These are phyloP conservation scores for Hypoxylon sp. DNA, from an alignment of 2,329 filamentous ascomycete genomes.

Conservation along the genomic window DNA sequence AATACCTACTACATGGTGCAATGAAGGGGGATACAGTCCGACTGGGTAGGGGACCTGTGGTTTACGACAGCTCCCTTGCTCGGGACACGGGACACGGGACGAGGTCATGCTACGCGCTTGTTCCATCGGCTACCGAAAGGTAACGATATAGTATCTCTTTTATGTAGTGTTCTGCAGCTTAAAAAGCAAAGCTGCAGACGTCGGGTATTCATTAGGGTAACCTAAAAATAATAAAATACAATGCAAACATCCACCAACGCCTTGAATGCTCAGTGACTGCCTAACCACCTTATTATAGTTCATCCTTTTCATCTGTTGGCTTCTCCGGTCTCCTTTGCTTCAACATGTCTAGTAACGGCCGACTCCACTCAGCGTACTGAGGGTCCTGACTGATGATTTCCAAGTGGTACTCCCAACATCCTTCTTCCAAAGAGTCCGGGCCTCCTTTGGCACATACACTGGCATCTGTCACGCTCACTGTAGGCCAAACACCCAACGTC, in stretches of 20 bases:
- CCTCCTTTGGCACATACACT: slow-evolving; percentile 56
- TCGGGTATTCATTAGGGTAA: slow-evolving; percentile 40
- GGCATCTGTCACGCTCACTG: slow-evolving; percentile 54
- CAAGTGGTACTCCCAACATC: slow-evolving; percentile 73
- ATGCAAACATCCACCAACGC: slow-evolving; percentile 24
- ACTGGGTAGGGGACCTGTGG: not conserved
- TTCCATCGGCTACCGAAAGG: not conserved
- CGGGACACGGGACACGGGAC: not conserved
- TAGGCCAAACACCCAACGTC: slow-evolving; percentile 70
- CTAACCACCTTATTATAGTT: slow-evolving; percentile 26
- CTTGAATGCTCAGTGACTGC: slow-evolving; percentile 14
- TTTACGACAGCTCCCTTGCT: not conserved
- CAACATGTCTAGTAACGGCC: slow-evolving; percentile 49
- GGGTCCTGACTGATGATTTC: slow-evolving; percentile 36
- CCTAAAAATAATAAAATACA: slow-evolving; percentile 22
- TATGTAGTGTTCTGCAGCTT: slow-evolving; percentile 34
- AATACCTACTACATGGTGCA: slow-evolving; percentile 45
- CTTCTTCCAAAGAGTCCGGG: slow-evolving; percentile 59
- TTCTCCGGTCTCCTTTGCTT: slow-evolving; percentile 29
- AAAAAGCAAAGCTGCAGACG: slow-evolving; percentile 16
- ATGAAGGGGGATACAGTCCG: slow-evolving; percentile 8
- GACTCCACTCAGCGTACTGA: slow-evolving; percentile 61
- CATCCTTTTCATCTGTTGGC: slow-evolving; percentile 30
- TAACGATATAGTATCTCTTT: slow-evolving; percentile 12
- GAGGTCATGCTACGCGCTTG: slow-evolving; percentile 1